Evolutionary conservation across 805 yeast species (phyloP).

Genomic region (Cyberlindnera nakhonratchasimensis): DNA sequence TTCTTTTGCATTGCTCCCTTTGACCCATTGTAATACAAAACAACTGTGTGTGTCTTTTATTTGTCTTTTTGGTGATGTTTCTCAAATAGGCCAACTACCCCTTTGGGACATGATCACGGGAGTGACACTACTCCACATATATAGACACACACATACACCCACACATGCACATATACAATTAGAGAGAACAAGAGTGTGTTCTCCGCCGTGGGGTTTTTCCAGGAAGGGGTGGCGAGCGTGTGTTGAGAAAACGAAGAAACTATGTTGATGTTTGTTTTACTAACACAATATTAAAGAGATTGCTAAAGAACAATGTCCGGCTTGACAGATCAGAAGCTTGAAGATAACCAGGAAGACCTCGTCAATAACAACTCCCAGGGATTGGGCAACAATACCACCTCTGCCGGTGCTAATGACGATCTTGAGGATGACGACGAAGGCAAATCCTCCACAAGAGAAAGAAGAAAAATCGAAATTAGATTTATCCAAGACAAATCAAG

Average conservation of each 20-base stretch:
- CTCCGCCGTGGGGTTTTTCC: too few species aligned
- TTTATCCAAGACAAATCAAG: slow-evolving; percentile 97
- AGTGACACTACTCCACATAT: not conserved
- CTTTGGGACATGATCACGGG: slow-evolving; percentile 24
- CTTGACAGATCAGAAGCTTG: slow-evolving; percentile 25
- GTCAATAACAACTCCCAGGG: slow-evolving; percentile 15
- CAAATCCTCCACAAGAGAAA: slow-evolving; percentile 45
- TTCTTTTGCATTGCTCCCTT: too few species aligned
- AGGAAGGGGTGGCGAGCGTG: not conserved
- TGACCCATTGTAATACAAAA: too few species aligned
- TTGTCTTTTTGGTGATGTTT: not conserved
- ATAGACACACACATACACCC: too few species aligned
- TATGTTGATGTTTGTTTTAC: slow-evolving; percentile 4
- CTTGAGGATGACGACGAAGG: slow-evolving; percentile 49
- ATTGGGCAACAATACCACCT: slow-evolving; percentile 7
- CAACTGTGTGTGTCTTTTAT: not conserved
- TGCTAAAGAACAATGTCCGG: slow-evolving; percentile 28
- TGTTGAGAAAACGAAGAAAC: too few species aligned
- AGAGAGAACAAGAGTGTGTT: not conserved
- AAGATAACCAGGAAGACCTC: slow-evolving; percentile 24
- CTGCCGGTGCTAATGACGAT: slow-evolving; percentile 23
- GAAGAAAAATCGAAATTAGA: slow-evolving; percentile 93
- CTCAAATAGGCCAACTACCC: slow-evolving; percentile 24
- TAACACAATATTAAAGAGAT: slow-evolving; percentile 6
- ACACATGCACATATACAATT: too few species aligned